A percentile compares a stretch with the other conserved stretches of the same genome.
phyloP scores from a whole-genome alignment of 176 grass and related monocot species.

The Avena sativa region DNA sequence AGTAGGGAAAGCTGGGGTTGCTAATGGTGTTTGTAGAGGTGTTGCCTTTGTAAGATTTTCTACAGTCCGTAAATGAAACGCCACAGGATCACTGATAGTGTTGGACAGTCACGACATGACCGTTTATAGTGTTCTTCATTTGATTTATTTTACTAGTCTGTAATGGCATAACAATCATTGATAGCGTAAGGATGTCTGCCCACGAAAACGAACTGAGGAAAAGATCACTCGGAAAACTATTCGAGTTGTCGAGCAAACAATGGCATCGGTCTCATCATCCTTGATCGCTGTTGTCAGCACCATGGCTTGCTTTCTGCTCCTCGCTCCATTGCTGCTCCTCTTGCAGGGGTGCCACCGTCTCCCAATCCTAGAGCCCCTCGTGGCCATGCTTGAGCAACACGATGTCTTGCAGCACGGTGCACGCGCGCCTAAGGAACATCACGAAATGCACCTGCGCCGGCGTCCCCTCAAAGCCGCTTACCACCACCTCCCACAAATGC shows the following conservation, averaged over 20 bases:
- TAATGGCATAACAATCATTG: too few relatives aligned
- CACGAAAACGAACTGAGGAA: too few relatives aligned
- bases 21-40: background rate
- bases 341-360: background rate
- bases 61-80: background rate
- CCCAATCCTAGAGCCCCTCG: background rate
- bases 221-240: background rate
- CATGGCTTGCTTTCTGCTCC: background rate
- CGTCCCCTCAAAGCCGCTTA: background rate
- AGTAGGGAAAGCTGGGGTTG: conserved; percentile 14
- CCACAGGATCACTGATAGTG: background rate
- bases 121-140: background rate
- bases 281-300: background rate
- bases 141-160: background rate
- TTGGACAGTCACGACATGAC: background rate
- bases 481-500: too few relatives aligned
- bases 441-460: background rate
- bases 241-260: background rate
- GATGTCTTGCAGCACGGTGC: background rate
- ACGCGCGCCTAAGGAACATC: background rate
- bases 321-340: background rate
- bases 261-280: background rate
- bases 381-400: background rate
- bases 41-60: conserved; percentile 17
- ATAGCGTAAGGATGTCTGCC: too few relatives aligned